These are phyloP conservation scores for Caryopteris hybrid DNA, from an alignment of 305 asterid genomes.

Conservation along the genomic window DNA sequence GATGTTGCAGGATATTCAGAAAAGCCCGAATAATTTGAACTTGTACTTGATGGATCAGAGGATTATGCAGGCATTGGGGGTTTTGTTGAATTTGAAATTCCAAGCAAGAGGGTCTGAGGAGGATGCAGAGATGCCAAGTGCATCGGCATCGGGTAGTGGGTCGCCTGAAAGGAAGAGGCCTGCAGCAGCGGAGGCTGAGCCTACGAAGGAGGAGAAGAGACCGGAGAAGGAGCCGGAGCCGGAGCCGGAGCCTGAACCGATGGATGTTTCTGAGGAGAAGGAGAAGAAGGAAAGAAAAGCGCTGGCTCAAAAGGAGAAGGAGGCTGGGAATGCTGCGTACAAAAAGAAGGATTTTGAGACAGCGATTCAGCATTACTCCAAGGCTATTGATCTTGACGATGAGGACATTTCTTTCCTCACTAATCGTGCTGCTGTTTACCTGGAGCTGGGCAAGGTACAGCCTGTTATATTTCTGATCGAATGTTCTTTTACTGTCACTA, in stretches of 20 bases:
- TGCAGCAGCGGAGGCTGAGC: constrained; percentile 35
- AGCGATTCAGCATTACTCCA: constrained; percentile 64
- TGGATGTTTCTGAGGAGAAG: constrained; percentile 43
- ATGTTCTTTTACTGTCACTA: neutral
- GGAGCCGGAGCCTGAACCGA: constrained; percentile 41
- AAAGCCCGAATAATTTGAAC: constrained; percentile 60
- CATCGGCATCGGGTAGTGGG: constrained; percentile 22
- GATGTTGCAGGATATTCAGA: constrained; percentile 83
- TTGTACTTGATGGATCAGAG: constrained; percentile 68
- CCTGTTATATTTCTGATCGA: neutral
- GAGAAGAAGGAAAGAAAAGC: constrained; percentile 43
- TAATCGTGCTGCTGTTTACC: constrained; percentile 86
- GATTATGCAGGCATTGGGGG: constrained; percentile 81
- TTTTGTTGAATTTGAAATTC: constrained; percentile 58
- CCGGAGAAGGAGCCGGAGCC: constrained; percentile 36
- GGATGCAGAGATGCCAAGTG: constrained; percentile 38
- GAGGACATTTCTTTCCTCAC: constrained; percentile 79
- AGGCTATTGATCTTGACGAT: constrained; percentile 69
- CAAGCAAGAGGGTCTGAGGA: constrained; percentile 48
- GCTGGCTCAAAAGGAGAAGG: constrained; percentile 74
- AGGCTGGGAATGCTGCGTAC: constrained; percentile 77
- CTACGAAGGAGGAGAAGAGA: constrained; percentile 44
- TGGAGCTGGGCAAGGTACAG: constrained; percentile 85
- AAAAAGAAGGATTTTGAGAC: constrained; percentile 89
- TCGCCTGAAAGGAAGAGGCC: constrained; percentile 56